Conservation (phyloP, 805 yeast species). For the Hanseniaspora thailandica region DNA sequence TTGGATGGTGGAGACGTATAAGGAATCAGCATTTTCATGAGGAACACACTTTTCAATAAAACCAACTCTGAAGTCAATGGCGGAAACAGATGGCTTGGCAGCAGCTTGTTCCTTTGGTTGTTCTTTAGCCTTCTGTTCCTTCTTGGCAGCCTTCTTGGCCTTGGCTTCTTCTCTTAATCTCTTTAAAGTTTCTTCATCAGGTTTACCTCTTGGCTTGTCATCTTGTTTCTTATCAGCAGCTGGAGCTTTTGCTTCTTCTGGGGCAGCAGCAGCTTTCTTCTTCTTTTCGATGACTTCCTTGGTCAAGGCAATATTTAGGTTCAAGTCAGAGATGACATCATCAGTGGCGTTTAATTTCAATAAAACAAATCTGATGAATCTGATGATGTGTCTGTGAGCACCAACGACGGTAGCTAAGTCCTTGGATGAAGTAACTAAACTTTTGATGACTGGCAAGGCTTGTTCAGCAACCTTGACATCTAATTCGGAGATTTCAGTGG, state of each 20-base stretch:
- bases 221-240: conserved; percentile 25
- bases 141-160: conserved; percentile 47
- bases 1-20: conserved; percentile 92
- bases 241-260: conserved; percentile 18
- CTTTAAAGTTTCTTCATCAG: conserved; percentile 39
- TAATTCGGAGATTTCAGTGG: conserved; percentile 43
- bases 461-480: conserved; percentile 62
- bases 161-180: conserved; percentile 42
- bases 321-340: conserved; percentile 42
- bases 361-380: conserved; percentile 90
- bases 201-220: conserved; percentile 35
- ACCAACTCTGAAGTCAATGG: conserved; percentile 90
- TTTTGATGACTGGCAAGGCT: conserved; percentile 47
- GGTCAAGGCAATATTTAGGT: conserved; percentile 54
- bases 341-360: conserved; percentile 46
- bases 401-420: conserved; percentile 41
- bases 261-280: conserved; percentile 44
- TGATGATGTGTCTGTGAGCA: conserved; percentile 65
- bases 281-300: conserved; percentile 56
- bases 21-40: conserved; percentile 95
- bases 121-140: conserved; percentile 46
- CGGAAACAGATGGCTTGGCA: conserved; percentile 65
- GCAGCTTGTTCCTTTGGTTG: conserved; percentile 32
- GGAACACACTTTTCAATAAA: conserved; percentile 90
- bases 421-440: conserved; percentile 40